Evolutionary conservation across 2,329 filamentous ascomycete species (phyloP).

Genomic region (Alternaria ethzedia): DNA sequence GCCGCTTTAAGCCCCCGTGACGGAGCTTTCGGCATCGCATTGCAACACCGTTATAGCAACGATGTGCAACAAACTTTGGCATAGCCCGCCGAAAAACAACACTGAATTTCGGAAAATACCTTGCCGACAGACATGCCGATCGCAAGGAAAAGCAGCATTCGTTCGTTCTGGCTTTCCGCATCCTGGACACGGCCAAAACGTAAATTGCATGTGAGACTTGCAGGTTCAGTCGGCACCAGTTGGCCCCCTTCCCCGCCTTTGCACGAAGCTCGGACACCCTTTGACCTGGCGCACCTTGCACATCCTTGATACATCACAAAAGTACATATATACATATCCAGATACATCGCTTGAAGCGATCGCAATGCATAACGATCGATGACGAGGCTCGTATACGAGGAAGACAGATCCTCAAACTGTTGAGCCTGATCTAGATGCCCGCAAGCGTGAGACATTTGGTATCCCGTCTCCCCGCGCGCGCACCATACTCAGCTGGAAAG

Average conservation of each 20-base stretch:
- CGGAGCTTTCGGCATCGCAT: slow-evolving; percentile 5
- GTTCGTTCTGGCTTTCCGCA: not conserved
- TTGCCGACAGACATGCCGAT: slow-evolving; percentile 1
- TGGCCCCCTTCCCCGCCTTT: slow-evolving; percentile 1
- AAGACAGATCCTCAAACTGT: not conserved
- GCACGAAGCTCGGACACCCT: not conserved
- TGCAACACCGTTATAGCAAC: slow-evolving; percentile 4
- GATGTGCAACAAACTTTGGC: not conserved
- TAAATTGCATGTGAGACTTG: not conserved
- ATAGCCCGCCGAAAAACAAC: not conserved
- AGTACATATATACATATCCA: not conserved
- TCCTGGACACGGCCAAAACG: not conserved
- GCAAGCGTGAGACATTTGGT: not conserved
- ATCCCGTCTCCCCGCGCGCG: not conserved
- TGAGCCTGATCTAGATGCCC: not conserved
- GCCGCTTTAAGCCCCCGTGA: slow-evolving; percentile 11
- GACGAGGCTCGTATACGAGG: not conserved
- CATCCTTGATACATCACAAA: not conserved
- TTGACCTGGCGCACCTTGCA: not conserved
- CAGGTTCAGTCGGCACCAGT: not conserved
- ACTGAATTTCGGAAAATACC: not conserved
- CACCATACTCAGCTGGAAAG: not conserved
- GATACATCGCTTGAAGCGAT: not conserved
- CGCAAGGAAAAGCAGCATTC: not conserved
- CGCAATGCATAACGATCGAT: not conserved